Conservation (phyloP, 192 early-diverging fungal species). For the Fimicolochytrium jonesii region DNA sequence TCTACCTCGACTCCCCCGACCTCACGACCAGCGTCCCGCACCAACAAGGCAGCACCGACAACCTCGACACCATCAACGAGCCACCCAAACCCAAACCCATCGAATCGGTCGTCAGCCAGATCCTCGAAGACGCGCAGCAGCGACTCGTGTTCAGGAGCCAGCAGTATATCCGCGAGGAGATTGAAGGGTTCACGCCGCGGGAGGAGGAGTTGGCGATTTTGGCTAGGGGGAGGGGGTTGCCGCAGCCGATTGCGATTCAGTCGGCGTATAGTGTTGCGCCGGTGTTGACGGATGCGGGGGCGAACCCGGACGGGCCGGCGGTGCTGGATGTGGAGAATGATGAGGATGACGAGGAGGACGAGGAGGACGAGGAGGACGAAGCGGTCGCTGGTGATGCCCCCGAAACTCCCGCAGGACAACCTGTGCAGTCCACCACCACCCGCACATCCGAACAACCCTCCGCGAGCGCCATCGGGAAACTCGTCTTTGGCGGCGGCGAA, state of each 20-base stretch:
- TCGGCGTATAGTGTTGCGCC: conserved; percentile 21
- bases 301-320: conserved; percentile 6
- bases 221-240: conserved; percentile 35
- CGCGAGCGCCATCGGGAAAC: conserved; percentile 29
- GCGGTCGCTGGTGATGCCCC: not conserved
- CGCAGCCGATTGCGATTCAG: conserved; percentile 25
- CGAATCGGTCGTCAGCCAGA: conserved; percentile 63
- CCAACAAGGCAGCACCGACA: not conserved
- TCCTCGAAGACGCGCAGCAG: conserved; percentile 86
- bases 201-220: conserved; percentile 62
- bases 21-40: not conserved
- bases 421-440: not conserved
- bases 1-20: conserved; percentile 46
- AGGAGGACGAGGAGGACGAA: not conserved
- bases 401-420: not conserved
- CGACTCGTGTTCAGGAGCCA: conserved; percentile 85
- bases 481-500: conserved; percentile 58
- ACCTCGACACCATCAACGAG: conserved; percentile 20
- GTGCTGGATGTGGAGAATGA: conserved; percentile 14
- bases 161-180: conserved; percentile 71
- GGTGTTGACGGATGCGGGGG: conserved; percentile 18
- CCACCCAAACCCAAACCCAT: conserved; percentile 38
- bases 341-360: not conserved
- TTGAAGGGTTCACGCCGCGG: conserved; percentile 68
- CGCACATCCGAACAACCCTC: conserved; percentile 11